Conservation (phyloP, 345 rosid genomes). For the Durio zibethinus region DNA sequence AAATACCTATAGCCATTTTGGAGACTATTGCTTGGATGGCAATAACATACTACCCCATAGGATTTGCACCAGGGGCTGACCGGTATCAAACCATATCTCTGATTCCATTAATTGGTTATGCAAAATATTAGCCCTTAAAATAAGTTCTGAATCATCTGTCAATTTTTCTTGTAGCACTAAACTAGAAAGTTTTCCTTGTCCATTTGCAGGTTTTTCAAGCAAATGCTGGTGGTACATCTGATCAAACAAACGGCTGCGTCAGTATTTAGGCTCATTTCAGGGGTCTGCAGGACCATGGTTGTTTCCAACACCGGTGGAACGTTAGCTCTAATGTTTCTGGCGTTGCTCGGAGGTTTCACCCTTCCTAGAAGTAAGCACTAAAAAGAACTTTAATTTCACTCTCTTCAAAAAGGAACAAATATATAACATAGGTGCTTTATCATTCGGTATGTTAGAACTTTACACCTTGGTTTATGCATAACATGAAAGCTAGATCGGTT, state of each 20-base stretch:
- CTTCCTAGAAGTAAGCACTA: constrained; percentile 51
- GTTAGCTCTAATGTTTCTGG: constrained; percentile 56
- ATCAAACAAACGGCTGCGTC: constrained; percentile 79
- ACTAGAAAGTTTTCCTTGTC: not conserved
- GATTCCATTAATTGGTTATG: not conserved
- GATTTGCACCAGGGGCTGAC: constrained; percentile 71
- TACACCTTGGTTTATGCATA: too few relatives aligned
- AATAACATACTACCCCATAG: constrained; percentile 62
- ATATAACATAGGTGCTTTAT: not conserved
- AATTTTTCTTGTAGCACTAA: not conserved
- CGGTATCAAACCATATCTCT: constrained; percentile 34
- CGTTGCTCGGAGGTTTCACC: constrained; percentile 84
- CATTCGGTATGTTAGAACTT: too few relatives aligned
- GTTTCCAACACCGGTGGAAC: constrained; percentile 80
- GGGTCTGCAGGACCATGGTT: constrained; percentile 68
- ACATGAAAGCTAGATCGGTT: too few relatives aligned
- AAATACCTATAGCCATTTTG: constrained; percentile 61
- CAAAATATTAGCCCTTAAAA: not conserved
- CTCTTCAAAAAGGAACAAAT: not conserved
- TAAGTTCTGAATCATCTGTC: not conserved
- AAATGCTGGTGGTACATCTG: constrained; percentile 52
- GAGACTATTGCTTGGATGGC: constrained; percentile 68
- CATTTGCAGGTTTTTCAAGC: constrained; percentile 77
- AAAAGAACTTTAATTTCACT: not conserved
- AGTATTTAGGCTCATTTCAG: constrained; percentile 66